A percentile compares a stretch with the other conserved stretches of the same genome.
phyloP scores from a whole-genome alignment of 768 basidiomycete genomes.

The Holtermanniella nyarrowii region DNA sequence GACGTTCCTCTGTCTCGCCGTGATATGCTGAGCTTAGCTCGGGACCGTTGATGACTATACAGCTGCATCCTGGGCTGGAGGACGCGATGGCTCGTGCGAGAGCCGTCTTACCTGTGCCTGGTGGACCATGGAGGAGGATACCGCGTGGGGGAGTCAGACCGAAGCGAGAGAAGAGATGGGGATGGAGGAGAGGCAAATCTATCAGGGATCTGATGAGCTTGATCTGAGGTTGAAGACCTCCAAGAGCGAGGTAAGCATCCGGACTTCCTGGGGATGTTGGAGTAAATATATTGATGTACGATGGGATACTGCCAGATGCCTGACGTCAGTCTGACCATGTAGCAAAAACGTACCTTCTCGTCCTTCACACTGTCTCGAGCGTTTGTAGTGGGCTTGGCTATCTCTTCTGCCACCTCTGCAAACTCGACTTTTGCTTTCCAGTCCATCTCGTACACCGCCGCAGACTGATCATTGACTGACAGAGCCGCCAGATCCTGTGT shows the following conservation, averaged over 20 bases:
- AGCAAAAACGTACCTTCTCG: not conserved
- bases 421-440: slow-evolving; percentile 22
- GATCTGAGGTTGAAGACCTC: slow-evolving; percentile 81
- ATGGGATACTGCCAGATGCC: slow-evolving; percentile 17
- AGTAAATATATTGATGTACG: slow-evolving; percentile 39
- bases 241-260: slow-evolving; percentile 65
- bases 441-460: slow-evolving; percentile 16
- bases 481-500: slow-evolving; percentile 9
- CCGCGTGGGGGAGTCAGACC: slow-evolving; percentile 94
- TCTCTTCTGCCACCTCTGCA: not conserved
- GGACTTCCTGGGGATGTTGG: slow-evolving; percentile 22
- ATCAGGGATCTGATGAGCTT: slow-evolving; percentile 71
- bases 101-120: slow-evolving; percentile 96
- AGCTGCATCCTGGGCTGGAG: slow-evolving; percentile 63
- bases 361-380: not conserved
- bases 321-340: slow-evolving; percentile 2
- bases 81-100: slow-evolving; percentile 86
- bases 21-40: slow-evolving; percentile 92
- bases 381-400: not conserved
- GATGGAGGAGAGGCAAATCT: slow-evolving; percentile 74
- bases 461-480: slow-evolving; percentile 3
- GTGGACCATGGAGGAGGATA: slow-evolving; percentile 85
- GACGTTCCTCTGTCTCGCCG: slow-evolving; percentile 85
- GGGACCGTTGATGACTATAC: slow-evolving; percentile 91
- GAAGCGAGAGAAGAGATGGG: slow-evolving; percentile 67